Percentiles rank a stretch among this genome's conserved stretches.
These are phyloP conservation scores for Mycothermus thermophilus DNA, from an alignment of 495 filamentous ascomycete species.

Conservation along the genomic window DNA sequence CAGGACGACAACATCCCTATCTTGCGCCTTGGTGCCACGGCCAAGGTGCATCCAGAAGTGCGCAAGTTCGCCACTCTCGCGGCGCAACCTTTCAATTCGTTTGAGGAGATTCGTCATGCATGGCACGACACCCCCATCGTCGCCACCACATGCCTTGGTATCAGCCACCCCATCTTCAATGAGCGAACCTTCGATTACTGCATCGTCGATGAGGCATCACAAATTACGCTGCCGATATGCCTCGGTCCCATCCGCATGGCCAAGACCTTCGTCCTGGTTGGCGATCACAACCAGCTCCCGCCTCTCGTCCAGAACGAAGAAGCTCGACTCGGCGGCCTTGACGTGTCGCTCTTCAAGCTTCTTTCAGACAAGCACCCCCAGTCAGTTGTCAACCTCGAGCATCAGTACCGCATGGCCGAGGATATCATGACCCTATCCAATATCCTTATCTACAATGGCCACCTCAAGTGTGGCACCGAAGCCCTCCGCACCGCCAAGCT, in stretches of 20 bases:
- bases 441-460: constrained; percentile 78
- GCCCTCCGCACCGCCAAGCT: constrained; percentile 56
- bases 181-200: constrained; percentile 92
- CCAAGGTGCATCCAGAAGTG: constrained; percentile 80
- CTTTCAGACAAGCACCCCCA: constrained; percentile 76
- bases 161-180: constrained; percentile 77
- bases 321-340: constrained; percentile 72
- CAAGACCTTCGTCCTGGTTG: constrained; percentile 84
- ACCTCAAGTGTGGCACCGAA: constrained; percentile 75
- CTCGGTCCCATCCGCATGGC: constrained; percentile 88
- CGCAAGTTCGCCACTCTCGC: constrained; percentile 69
- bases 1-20: constrained; percentile 64
- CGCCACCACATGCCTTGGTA: constrained; percentile 84
- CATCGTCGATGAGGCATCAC: constrained; percentile 94
- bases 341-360: constrained; percentile 84
- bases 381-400: constrained; percentile 79
- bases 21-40: constrained; percentile 63
- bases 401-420: constrained; percentile 96
- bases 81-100: constrained; percentile 50
- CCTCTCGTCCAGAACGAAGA: constrained; percentile 87
- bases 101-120: constrained; percentile 68
- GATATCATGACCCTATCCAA: constrained; percentile 93
- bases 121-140: constrained; percentile 80
- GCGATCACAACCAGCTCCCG: constrained; percentile 90
- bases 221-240: constrained; percentile 91